A percentile compares a stretch with the other conserved stretches of the same genome.
Evolutionary conservation across 2,329 filamentous ascomycete genomes (phyloP).

Genomic region (Ceratocystis cacaofunesta): DNA sequence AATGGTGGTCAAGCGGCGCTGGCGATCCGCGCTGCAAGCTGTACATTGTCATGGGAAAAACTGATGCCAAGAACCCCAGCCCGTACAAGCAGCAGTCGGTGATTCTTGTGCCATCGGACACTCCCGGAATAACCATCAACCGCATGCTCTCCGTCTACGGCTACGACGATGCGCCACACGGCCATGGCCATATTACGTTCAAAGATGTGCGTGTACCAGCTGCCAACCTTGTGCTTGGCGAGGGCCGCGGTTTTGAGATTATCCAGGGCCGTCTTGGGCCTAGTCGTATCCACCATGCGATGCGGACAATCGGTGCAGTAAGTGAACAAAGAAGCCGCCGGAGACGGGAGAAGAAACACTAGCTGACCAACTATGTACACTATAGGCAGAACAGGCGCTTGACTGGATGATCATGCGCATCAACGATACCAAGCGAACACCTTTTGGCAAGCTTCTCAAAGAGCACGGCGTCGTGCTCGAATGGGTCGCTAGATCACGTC

Average conservation of each 20-base stretch:
- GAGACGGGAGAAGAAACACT: background rate
- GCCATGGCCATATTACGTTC: conserved; percentile 86
- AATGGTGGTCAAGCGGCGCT: conserved; percentile 98
- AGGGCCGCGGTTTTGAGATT: conserved; percentile 92
- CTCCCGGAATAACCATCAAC: conserved; percentile 79
- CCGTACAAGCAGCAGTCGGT: conserved; percentile 87
- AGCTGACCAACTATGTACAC: conserved; percentile 6
- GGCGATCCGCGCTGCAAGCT: conserved; percentile 84
- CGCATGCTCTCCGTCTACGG: conserved; percentile 91
- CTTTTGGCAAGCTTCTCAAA: conserved; percentile 74
- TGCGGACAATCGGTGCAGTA: conserved; percentile 80
- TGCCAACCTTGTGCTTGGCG: conserved; percentile 74
- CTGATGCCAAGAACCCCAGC: conserved; percentile 57
- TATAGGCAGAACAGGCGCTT: conserved; percentile 65
- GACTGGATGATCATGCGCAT: conserved; percentile 91
- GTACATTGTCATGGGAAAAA: conserved; percentile 96
- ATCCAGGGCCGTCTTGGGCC: conserved; percentile 94
- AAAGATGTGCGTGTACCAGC: conserved; percentile 77
- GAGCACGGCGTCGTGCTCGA: conserved; percentile 91
- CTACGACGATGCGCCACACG: conserved; percentile 96
- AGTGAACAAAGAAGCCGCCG: conserved; percentile 21
- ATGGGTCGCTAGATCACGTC: conserved; percentile 79
- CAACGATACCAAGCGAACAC: conserved; percentile 80
- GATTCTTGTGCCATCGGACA: conserved; percentile 66
- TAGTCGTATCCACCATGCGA: conserved; percentile 93